Conservation (phyloP, 768 basidiomycete species). For the Chalciporus chontae region DNA sequence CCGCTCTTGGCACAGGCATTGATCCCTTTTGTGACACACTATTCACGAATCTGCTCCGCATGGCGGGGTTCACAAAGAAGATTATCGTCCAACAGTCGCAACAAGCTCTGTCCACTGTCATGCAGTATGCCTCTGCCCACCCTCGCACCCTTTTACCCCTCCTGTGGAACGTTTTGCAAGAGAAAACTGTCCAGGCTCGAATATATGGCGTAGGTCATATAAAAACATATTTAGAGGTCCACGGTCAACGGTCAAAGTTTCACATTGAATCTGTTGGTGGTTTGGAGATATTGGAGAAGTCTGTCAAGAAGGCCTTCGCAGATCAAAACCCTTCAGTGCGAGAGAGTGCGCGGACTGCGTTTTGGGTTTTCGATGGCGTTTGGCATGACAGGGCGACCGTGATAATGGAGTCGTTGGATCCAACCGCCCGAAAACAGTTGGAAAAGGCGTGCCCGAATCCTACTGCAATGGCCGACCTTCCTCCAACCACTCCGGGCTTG, state of each 20-base stretch:
- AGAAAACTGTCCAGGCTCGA: conserved; percentile 79
- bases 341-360: conserved; percentile 66
- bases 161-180: conserved; percentile 64
- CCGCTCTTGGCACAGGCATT: conserved; percentile 58
- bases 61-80: conserved; percentile 93
- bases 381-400: conserved; percentile 69
- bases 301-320: conserved; percentile 64
- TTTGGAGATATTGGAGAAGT: conserved; percentile 69
- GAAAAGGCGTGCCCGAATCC: conserved; percentile 80
- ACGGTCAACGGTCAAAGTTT: conserved; percentile 60
- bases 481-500: conserved; percentile 50
- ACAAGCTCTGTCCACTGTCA: conserved; percentile 59
- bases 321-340: conserved; percentile 81
- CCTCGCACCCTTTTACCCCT: conserved; percentile 68
- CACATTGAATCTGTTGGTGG: conserved; percentile 68
- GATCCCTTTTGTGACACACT: conserved; percentile 81
- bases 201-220: conserved; percentile 66
- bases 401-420: conserved; percentile 68
- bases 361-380: conserved; percentile 75
- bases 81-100: conserved; percentile 87
- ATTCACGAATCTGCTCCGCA: conserved; percentile 72
- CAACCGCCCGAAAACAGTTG: conserved; percentile 69
- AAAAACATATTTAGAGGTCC: conserved; percentile 69
- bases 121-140: conserved; percentile 66
- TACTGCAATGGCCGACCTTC: conserved; percentile 34